Conservation (phyloP, 2,329 filamentous ascomycete genomes). For the Dactylellina cionopaga region DNA sequence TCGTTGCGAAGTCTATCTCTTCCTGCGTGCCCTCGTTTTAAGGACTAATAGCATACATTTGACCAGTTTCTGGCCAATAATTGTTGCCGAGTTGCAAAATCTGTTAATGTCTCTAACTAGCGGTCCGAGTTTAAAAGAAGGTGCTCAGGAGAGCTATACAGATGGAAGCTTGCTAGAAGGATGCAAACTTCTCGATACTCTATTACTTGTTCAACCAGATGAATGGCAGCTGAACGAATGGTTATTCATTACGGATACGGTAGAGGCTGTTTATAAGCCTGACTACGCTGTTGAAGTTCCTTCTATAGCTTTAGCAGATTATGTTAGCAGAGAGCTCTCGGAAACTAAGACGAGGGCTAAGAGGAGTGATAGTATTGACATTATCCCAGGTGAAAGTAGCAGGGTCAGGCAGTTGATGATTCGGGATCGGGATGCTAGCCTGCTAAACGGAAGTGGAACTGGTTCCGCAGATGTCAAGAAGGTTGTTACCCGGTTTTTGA, state of each 20-base stretch:
- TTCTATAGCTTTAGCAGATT: conserved; percentile 45
- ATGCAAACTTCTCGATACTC: conserved; percentile 88
- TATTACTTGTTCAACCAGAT: conserved; percentile 87
- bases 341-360: conserved; percentile 24
- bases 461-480: conserved; percentile 74
- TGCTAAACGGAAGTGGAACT: conserved; percentile 67
- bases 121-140: conserved; percentile 64
- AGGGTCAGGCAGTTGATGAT: conserved; percentile 61
- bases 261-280: conserved; percentile 82
- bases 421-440: conserved; percentile 64
- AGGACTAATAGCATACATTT: conserved; percentile 82
- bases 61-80: conserved; percentile 85
- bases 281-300: conserved; percentile 44
- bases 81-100: conserved; percentile 82
- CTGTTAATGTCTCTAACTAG: conserved; percentile 45
- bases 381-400: conserved; percentile 55
- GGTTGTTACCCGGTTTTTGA: conserved; percentile 86
- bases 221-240: conserved; percentile 99
- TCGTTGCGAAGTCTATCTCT: conserved; percentile 87
- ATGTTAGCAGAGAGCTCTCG: conserved; percentile 47
- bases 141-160: conserved; percentile 75
- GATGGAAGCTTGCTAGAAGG: conserved; percentile 83
- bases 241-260: conserved; percentile 96
- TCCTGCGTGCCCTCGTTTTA: conserved; percentile 82
- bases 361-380: conserved; percentile 54